These are phyloP conservation scores for Mariannaea elegans DNA, from an alignment of 2,329 filamentous ascomycete genomes.

Conservation along the genomic window DNA sequence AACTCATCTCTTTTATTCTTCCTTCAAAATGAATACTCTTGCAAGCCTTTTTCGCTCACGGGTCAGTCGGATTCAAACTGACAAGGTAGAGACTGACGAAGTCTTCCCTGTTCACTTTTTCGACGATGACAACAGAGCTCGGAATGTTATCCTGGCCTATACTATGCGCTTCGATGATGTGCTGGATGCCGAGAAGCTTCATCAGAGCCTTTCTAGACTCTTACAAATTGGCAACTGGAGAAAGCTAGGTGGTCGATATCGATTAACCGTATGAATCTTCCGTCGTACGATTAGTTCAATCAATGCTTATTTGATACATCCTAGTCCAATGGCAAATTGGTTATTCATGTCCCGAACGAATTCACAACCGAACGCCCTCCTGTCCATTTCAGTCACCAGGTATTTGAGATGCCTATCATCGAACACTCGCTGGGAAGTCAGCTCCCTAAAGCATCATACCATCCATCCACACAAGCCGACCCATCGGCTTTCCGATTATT, in stretches of 20 bases:
- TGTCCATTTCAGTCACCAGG: conserved; percentile 51
- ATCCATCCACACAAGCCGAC: not conserved
- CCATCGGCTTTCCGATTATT: conserved; percentile 1
- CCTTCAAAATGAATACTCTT: too few relatives aligned
- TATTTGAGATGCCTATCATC: conserved; percentile 40
- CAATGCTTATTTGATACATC: not conserved
- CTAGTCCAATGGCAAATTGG: conserved; percentile 38
- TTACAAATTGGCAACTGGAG: conserved; percentile 56
- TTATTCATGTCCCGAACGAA: conserved; percentile 43
- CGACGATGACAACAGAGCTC: conserved; percentile 4
- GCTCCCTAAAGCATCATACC: not conserved
- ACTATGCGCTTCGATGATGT: conserved; percentile 56
- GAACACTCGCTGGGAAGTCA: not conserved
- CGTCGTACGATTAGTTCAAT: not conserved
- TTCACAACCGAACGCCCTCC: conserved; percentile 48
- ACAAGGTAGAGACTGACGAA: conserved; percentile 4
- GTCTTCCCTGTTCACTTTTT: conserved; percentile 8
- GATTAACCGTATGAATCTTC: not conserved
- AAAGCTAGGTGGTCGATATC: conserved; percentile 55
- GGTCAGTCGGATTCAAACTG: too few relatives aligned
- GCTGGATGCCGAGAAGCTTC: conserved; percentile 52
- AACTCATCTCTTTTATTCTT: too few relatives aligned
- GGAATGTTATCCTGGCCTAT: conserved; percentile 28
- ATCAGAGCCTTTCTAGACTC: conserved; percentile 46
- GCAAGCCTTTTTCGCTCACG: too few relatives aligned